Percentiles rank a stretch among this genome's conserved stretches.
Conservation (phyloP, 345 rosid genomes). For the Eucalyptus marginata region DNA sequence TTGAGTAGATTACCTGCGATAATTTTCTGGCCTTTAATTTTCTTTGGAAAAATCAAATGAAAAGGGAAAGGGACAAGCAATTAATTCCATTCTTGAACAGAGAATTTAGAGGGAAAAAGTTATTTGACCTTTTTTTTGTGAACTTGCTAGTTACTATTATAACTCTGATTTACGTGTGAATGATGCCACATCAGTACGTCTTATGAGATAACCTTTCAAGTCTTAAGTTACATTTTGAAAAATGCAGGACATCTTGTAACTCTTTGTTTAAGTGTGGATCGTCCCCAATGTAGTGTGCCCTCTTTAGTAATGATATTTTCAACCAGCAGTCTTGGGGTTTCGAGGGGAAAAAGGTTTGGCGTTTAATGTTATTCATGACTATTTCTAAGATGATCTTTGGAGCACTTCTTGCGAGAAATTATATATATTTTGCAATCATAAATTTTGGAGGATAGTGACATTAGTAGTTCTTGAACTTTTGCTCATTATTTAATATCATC, state of each 20-base stretch:
- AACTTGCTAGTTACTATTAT: not conserved
- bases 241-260: not conserved
- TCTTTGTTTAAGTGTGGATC: not conserved
- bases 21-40: not conserved
- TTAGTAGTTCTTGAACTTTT: not conserved
- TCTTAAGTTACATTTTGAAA: not conserved
- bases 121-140: not conserved
- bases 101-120: not conserved
- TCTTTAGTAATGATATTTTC: not conserved
- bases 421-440: not conserved
- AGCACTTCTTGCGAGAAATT: not conserved
- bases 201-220: not conserved
- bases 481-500: not conserved
- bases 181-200: not conserved
- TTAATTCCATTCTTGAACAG: not conserved
- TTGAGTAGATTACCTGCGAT: not conserved
- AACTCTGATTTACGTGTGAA: not conserved
- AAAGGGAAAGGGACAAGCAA: not conserved
- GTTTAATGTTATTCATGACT: not conserved
- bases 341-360: not conserved
- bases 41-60: not conserved
- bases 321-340: not conserved
- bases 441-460: not conserved
- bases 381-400: not conserved
- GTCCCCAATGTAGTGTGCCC: not conserved